Conservation (phyloP, 331 rosid species). For the Acacia concinna region DNA sequence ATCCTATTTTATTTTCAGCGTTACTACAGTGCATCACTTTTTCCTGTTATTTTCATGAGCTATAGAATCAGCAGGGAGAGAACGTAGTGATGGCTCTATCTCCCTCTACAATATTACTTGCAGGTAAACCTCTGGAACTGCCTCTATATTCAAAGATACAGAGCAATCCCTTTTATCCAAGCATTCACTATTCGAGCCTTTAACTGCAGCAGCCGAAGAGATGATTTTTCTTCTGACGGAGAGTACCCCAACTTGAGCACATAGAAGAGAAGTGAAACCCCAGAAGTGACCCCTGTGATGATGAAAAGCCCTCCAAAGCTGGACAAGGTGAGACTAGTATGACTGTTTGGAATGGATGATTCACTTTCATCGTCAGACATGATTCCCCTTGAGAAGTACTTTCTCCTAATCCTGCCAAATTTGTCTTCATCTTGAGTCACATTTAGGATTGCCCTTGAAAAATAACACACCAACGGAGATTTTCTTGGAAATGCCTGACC, state of each 20-base stretch:
- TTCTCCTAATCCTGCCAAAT: constrained; percentile 2
- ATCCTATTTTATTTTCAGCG: too few relatives aligned
- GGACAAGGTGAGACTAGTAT: constrained; percentile 20
- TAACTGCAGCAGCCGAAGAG: neutral
- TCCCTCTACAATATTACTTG: neutral
- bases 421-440: constrained; percentile 30
- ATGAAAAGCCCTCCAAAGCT: constrained; percentile 44
- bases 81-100: neutral
- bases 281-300: constrained; percentile 20
- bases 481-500: constrained; percentile 38
- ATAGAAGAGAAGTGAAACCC: constrained; percentile 18
- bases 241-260: neutral
- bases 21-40: too few relatives aligned
- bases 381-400: constrained; percentile 23
- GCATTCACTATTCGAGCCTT: neutral
- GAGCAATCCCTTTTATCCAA: neutral
- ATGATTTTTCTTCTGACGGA: neutral
- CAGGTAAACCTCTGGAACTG: neutral
- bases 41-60: too few relatives aligned
- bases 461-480: constrained; percentile 35
- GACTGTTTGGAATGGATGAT: neutral
- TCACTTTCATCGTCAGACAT: constrained; percentile 7
- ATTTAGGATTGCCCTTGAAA: constrained; percentile 40
- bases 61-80: neutral
- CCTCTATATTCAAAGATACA: neutral